Evolutionary conservation across 352 stramenopile genomes (phyloP), one percentile per base, ranked within the genome.

Genomic region (Globisporangium perplexum): DNA sequence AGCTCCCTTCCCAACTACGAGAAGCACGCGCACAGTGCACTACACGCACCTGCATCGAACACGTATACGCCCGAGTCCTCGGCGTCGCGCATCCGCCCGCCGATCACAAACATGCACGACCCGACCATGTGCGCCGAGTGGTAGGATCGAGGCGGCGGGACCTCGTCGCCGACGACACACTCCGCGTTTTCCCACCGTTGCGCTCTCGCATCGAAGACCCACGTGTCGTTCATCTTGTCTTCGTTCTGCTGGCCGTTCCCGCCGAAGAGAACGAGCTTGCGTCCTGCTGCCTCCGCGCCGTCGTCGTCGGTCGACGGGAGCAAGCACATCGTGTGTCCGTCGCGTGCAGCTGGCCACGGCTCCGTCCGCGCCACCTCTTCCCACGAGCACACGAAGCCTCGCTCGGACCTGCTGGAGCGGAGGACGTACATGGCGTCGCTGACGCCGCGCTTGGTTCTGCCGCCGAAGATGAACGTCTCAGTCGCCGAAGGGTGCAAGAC

Each of bases 181-280:
- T 59, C 12, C 14, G 86, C 18, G 42, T 62, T 12, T 18, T 53
- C 64, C 82, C 82, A 92, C 18, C 43, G 23, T 20, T 50, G 33
- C 10, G 59, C 63, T 6, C 47, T 28, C 1, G 73, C n/a, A 47
- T 88, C 59, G 38, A 84, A 86, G 7, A 76, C 33, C 82, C 82
- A 93, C 18, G 78, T 59, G 46, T 93, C 82, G 57, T 86, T 81
- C 63, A 83, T 73, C 38, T 74, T 87, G 15, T 86, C 69, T 4
- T 86, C 64, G 18, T 69, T 86, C n/a, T 70, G 59, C 59, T 90
- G 77, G 10, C 74, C 77, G 60, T 90, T 90, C 18, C 79, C 82
- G 53, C 82, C 82, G 45, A 90, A 88, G 6, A 88, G 38, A 24
- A 93, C 55, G n/a, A 41, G 38, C 2, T 36, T 51, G 24, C 38